Conservation (phyloP, 164 flowering plant genomes). For the Amborella trichopoda region DNA sequence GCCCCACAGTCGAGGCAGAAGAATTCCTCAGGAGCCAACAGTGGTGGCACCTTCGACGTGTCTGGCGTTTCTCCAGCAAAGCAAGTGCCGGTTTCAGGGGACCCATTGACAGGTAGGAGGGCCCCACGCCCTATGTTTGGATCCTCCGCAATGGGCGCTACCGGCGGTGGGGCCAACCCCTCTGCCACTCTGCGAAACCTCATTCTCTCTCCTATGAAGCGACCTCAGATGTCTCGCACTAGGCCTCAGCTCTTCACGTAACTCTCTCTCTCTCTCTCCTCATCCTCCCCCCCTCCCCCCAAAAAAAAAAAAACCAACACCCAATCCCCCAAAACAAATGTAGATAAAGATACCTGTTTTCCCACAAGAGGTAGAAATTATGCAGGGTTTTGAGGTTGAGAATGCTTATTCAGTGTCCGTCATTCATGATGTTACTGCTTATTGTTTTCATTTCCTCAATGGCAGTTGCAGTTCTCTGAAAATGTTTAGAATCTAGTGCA, state of each 20-base stretch:
- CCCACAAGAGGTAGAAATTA: no score
- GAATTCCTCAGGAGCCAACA: no score
- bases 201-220: slow-evolving; percentile 79
- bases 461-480: no score
- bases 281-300: background rate
- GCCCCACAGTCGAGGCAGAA: slow-evolving; percentile 58
- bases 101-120: slow-evolving; percentile 43
- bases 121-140: slow-evolving; percentile 34
- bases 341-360: no score
- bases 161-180: slow-evolving; percentile 58
- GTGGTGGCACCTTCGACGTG: slow-evolving; percentile 60
- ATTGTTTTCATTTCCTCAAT: no score
- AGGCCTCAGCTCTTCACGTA: slow-evolving; percentile 74
- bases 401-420: no score
- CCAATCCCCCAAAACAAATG: no score
- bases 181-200: slow-evolving; percentile 76
- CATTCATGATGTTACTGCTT: no score
- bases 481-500: no score
- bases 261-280: slow-evolving; percentile 4
- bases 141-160: no score
- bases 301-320: no score
- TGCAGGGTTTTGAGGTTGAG: no score
- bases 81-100: slow-evolving; percentile 30
- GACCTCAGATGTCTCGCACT: slow-evolving; percentile 81
- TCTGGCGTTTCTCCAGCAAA: slow-evolving; percentile 62